Conservation (phyloP, 805 yeast genomes). For the Sugiyamaella marilandica region DNA sequence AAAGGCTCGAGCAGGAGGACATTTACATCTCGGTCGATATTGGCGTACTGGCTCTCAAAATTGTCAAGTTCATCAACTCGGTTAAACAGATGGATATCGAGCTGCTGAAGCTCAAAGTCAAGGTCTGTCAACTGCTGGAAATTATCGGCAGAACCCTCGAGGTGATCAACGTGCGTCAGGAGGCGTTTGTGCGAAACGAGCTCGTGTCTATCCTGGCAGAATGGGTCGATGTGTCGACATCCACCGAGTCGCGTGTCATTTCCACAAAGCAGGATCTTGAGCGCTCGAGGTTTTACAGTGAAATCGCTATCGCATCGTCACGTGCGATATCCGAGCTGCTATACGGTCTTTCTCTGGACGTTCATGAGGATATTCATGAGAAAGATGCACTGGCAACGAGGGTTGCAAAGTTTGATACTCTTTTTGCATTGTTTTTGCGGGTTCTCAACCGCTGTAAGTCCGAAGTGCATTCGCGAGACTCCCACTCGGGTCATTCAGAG, state of each 20-base stretch:
- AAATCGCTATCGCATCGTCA: constrained; percentile 19
- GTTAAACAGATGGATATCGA: constrained; percentile 10
- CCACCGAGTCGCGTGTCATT: constrained; percentile 6
- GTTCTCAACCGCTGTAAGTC: constrained; percentile 40
- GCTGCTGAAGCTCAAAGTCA: constrained; percentile 18
- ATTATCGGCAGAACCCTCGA: constrained; percentile 23
- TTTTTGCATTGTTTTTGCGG: constrained; percentile 45
- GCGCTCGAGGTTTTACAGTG: constrained; percentile 17
- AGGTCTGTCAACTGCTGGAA: constrained; percentile 24
- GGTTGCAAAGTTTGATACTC: constrained; percentile 42
- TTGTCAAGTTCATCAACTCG: constrained; percentile 18
- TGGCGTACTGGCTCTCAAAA: constrained; percentile 21
- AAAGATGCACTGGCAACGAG: constrained; percentile 32
- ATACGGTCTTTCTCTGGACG: constrained; percentile 20
- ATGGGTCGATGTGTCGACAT: constrained; percentile 23
- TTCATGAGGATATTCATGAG: constrained; percentile 22
- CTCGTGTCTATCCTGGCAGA: constrained; percentile 23
- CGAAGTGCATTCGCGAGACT: constrained; percentile 10
- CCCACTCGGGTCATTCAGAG: constrained; percentile 3
- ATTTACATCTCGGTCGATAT: constrained; percentile 22
- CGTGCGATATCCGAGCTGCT: constrained; percentile 18
- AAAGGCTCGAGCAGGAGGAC: constrained; percentile 23
- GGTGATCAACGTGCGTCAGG: constrained; percentile 23
- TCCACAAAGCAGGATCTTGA: constrained; percentile 12
- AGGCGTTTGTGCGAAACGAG: constrained; percentile 20